These are phyloP conservation scores for Corymbia calophylla DNA, from an alignment of 441 rosid genomes.

Conservation along the genomic window DNA sequence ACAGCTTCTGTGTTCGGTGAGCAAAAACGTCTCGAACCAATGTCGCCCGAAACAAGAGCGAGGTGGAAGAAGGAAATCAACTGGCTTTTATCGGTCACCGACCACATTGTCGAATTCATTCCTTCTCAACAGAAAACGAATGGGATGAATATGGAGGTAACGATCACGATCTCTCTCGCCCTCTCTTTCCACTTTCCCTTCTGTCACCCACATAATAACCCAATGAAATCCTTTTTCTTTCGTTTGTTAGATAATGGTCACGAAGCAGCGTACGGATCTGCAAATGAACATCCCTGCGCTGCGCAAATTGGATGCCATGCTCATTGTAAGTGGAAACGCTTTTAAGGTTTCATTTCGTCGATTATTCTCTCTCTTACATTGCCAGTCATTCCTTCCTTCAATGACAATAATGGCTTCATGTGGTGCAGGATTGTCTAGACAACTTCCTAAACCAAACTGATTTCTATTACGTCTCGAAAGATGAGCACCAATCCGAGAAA, in stretches of 20 bases:
- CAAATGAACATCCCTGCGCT: conserved; percentile 81
- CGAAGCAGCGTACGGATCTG: conserved; percentile 75
- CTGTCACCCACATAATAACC: background rate
- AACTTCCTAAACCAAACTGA: conserved; percentile 54
- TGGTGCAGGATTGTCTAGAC: conserved; percentile 64
- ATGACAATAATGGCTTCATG: background rate
- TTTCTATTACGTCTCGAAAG: conserved; percentile 54
- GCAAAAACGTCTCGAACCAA: conserved; percentile 70
- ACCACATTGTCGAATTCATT: conserved; percentile 80
- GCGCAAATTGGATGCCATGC: conserved; percentile 79
- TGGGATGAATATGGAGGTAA: conserved; percentile 84
- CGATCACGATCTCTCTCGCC: background rate
- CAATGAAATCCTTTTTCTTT: background rate
- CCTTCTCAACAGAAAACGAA: conserved; percentile 71
- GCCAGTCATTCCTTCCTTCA: background rate
- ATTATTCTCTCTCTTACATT: background rate
- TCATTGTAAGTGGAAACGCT: conserved; percentile 45
- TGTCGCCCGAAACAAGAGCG: conserved; percentile 58
- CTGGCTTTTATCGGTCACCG: conserved; percentile 81
- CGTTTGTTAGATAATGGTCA: conserved; percentile 43
- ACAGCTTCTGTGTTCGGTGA: conserved; percentile 91
- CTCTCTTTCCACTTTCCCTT: background rate
- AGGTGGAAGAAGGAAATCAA: conserved; percentile 84
- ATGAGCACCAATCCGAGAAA: conserved; percentile 64
- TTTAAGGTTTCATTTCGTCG: background rate